These are phyloP conservation scores for Linaria vulgaris DNA, from an alignment of 257 asterid genomes.

Conservation along the genomic window DNA sequence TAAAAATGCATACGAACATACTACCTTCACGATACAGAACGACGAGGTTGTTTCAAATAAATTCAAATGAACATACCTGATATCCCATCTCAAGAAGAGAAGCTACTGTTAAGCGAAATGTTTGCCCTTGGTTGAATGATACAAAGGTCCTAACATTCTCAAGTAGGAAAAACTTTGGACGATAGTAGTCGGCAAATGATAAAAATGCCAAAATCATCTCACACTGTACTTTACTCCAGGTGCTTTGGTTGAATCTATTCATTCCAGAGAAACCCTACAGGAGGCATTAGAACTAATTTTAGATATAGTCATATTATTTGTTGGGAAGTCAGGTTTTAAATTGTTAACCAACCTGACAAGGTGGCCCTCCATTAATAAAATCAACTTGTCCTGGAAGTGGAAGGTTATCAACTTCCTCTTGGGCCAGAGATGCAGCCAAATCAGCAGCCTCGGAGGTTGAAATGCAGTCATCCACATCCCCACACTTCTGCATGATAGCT, in stretches of 20 bases:
- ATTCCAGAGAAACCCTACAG: slow-evolving; percentile 95
- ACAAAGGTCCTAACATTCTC: slow-evolving; percentile 95
- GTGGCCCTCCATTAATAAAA: slow-evolving; percentile 98
- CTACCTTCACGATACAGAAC: not conserved
- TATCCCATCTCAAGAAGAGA: slow-evolving; percentile 98
- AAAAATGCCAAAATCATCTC: slow-evolving; percentile 95
- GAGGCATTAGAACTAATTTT: slow-evolving; percentile 25
- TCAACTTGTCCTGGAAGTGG: slow-evolving; percentile 95
- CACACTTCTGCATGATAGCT: slow-evolving; percentile 88
- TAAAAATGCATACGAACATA: slow-evolving; percentile 3
- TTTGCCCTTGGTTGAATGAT: slow-evolving; percentile 95
- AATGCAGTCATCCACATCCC: slow-evolving; percentile 84
- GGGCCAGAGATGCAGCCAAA: slow-evolving; percentile 52
- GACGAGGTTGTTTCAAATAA: slow-evolving; percentile 1
- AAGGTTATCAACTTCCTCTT: slow-evolving; percentile 61
- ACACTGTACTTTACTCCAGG: slow-evolving; percentile 98
- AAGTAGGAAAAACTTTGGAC: slow-evolving; percentile 87
- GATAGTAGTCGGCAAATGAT: slow-evolving; percentile 90
- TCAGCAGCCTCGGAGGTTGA: slow-evolving; percentile 91
- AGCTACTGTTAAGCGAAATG: slow-evolving; percentile 83
- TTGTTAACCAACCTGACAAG: slow-evolving; percentile 73
- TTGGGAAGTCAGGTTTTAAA: slow-evolving; percentile 12
- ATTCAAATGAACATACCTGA: slow-evolving; percentile 52
- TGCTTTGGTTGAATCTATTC: slow-evolving; percentile 88
- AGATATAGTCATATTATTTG: slow-evolving; percentile 17